phyloP scores from a whole-genome alignment of 176 grass and related monocot species.

The barley (Hordeum vulgare) region DNA sequence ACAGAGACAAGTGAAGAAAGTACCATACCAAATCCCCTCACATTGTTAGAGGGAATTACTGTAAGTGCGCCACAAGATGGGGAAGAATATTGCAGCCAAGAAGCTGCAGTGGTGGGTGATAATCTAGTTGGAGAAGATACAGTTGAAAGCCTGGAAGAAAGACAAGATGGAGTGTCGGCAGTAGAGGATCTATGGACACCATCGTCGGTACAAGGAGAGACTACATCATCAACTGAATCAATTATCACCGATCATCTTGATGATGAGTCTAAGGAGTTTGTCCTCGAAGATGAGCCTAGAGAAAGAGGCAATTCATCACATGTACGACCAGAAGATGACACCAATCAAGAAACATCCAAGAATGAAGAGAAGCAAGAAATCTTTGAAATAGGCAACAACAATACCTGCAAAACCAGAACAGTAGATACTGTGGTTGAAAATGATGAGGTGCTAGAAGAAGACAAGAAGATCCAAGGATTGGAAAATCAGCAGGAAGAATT shows the following conservation, averaged over 20 bases:
- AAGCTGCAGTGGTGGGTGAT: neutral
- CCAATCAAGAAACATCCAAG: slow-evolving; percentile 3
- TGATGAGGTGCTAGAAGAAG: slow-evolving; percentile 1
- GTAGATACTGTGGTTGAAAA: neutral
- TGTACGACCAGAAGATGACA: slow-evolving; percentile 8
- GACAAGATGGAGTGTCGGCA: slow-evolving; percentile 13
- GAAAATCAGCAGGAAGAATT: neutral
- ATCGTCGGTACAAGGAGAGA: slow-evolving; percentile 13
- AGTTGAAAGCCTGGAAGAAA: slow-evolving; percentile 9
- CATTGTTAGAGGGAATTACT: neutral
- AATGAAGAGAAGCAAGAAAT: slow-evolving; percentile 24
- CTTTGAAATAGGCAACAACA: neutral
- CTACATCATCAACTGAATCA: slow-evolving; percentile 30
- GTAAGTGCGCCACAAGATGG: slow-evolving; percentile 13
- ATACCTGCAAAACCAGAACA: neutral
- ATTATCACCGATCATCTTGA: slow-evolving; percentile 21
- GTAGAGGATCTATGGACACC: slow-evolving; percentile 5
- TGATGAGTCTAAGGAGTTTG: slow-evolving; percentile 37
- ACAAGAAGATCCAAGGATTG: neutral
- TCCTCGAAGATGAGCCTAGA: slow-evolving; percentile 28
- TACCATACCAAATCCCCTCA: neutral
- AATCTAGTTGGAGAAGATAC: slow-evolving; percentile 21
- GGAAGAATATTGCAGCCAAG: slow-evolving; percentile 11
- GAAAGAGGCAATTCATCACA: slow-evolving; percentile 4
- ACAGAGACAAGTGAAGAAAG: slow-evolving; percentile 4